Conservation (phyloP, 1,284 basidiomycete species). For the Ceratobasidium sp. region DNA sequence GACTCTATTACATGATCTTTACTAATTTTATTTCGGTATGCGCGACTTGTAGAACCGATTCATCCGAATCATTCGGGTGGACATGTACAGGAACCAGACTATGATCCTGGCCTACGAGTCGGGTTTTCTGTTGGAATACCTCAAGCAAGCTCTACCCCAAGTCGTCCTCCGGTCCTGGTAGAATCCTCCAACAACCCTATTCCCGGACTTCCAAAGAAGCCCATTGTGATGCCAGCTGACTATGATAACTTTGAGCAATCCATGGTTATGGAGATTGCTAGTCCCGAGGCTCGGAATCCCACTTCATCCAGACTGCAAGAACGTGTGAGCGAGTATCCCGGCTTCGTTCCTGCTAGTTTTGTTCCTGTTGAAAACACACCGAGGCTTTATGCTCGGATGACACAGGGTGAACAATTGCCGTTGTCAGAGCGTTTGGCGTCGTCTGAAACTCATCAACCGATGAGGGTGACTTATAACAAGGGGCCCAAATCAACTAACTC, state of each 20-base stretch:
- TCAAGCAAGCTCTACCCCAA: not conserved
- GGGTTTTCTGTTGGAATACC: not conserved
- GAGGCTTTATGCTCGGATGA: not conserved
- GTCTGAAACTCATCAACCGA: not conserved
- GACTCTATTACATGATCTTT: too few relatives aligned
- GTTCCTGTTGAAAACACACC: not conserved
- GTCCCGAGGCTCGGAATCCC: not conserved
- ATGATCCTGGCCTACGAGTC: not conserved
- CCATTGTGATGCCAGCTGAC: not conserved
- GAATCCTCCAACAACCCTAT: not conserved
- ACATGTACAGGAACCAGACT: not conserved
- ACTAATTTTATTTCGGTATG: not conserved
- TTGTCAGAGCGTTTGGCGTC: slow-evolving; percentile 9
- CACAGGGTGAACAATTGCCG: not conserved
- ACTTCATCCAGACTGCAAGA: not conserved
- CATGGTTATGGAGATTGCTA: not conserved
- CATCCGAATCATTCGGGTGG: not conserved
- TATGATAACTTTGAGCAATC: slow-evolving; percentile 15
- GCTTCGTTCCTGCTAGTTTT: not conserved
- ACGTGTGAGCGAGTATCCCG: not conserved
- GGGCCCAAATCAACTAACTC: not conserved
- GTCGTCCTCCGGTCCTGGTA: too few relatives aligned
- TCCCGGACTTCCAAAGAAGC: not conserved
- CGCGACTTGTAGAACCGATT: not conserved
- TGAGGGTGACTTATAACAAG: not conserved